These are phyloP conservation scores for Alternaria consortialis DNA, from an alignment of 2,329 filamentous ascomycete species.

Conservation along the genomic window DNA sequence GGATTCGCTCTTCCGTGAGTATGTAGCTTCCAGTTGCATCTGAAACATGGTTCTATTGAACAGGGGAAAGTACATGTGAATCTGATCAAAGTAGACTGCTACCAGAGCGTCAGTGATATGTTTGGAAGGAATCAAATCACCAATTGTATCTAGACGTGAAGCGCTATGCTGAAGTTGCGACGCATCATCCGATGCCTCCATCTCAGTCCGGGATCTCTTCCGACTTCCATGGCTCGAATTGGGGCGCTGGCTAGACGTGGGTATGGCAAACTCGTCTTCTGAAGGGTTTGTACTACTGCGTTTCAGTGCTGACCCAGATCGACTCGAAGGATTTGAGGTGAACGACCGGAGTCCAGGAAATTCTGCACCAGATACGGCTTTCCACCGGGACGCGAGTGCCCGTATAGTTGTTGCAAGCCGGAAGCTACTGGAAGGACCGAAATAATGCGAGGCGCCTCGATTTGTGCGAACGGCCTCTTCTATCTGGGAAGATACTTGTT, in stretches of 20 bases:
- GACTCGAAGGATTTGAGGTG: conserved; percentile 15
- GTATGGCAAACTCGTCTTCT: conserved; percentile 30
- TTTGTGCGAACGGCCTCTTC: conserved; percentile 31
- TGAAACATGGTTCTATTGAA: conserved; percentile 56
- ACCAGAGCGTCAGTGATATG: conserved; percentile 52
- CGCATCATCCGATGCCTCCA: conserved; percentile 23
- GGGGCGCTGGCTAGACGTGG: conserved; percentile 7
- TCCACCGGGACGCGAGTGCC: conserved; percentile 32
- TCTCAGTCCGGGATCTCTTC: conserved; percentile 29
- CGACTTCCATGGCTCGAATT: conserved; percentile 15
- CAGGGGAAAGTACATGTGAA: conserved; percentile 51
- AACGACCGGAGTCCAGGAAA: conserved; percentile 16
- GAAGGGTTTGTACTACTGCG: conserved; percentile 27
- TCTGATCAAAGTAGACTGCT: conserved; percentile 52
- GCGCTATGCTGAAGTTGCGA: conserved; percentile 15
- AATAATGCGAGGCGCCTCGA: conserved; percentile 37
- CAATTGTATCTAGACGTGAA: conserved; percentile 21
- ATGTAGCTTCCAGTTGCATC: conserved; percentile 51
- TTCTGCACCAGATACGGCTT: conserved; percentile 22
- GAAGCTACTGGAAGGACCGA: conserved; percentile 40
- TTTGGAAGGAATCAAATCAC: conserved; percentile 45
- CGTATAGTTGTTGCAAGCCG: conserved; percentile 35
- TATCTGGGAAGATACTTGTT: conserved; percentile 15
- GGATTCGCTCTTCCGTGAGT: conserved; percentile 35
- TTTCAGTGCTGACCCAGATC: conserved; percentile 15